Evolutionary conservation across 306 rosid genomes (phyloP).

Genomic region (Mimosa bimucronata): DNA sequence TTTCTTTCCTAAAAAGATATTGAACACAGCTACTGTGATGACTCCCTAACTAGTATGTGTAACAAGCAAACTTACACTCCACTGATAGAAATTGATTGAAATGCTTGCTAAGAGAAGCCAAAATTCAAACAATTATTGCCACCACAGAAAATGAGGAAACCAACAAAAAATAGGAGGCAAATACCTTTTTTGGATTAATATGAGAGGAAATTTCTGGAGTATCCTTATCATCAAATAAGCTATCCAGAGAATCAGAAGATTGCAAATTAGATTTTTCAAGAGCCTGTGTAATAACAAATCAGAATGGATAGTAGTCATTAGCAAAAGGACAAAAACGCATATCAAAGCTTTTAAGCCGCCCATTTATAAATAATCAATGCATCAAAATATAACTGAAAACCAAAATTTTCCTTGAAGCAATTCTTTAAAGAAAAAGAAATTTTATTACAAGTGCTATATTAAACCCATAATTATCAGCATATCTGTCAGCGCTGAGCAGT

Average conservation of each 20-base stretch:
- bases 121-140: constrained; percentile 17
- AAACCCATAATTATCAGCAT: constrained; percentile 1
- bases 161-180: constrained; percentile 27
- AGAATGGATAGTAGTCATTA: constrained; percentile 32
- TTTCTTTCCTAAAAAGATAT: not conserved
- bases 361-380: constrained; percentile 28
- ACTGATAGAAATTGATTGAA: not conserved
- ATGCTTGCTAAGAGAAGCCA: not conserved
- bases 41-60: not conserved
- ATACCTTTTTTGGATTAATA: constrained; percentile 71
- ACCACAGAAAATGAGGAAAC: not conserved
- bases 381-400: constrained; percentile 15
- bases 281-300: constrained; percentile 49
- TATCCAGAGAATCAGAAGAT: constrained; percentile 87
- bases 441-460: not conserved
- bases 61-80: constrained; percentile 7
- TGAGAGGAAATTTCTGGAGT: constrained; percentile 50
- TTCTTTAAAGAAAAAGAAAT: not conserved
- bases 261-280: constrained; percentile 55
- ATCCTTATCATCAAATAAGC: constrained; percentile 77
- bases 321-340: constrained; percentile 11
- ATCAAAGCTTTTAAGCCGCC: constrained; percentile 22
- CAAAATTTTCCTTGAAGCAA: not conserved
- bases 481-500: not conserved
- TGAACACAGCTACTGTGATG: constrained; percentile 13